Evolutionary conservation across 2,329 filamentous ascomycete species (phyloP), one percentile per base, ranked within the genome.

Genomic region (Fusarium falciforme): DNA sequence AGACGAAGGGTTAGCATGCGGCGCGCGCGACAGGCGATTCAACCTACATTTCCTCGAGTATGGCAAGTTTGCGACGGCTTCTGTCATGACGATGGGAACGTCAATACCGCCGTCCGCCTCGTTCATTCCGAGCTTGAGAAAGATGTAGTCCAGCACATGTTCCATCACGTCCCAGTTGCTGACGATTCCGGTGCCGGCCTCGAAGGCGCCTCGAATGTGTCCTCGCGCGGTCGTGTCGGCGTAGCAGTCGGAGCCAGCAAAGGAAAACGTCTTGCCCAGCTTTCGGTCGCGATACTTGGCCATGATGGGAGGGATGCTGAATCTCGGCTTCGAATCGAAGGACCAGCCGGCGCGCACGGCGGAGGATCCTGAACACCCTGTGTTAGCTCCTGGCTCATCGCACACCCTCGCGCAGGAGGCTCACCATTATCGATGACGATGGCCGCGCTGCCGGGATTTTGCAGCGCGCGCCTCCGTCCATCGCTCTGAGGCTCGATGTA

Each of bases 91-190:
- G 69, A 99, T 90, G 1, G 96, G 95, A 78, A 95, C 87, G 78
- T 96, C 94, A 71, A 99, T 91, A 27, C 89, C 87, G 10, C 94
- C 94, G 58, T 92, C 90, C 5, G 87, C 86, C 17, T 91, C 91
- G 74, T 97, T 94, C 76, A 99, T 89, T 6, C 96, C 96, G 64
- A 99, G 85, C 84, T 98, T 98, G 76, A 98, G 88, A 82, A 99
- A 99, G 47, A 95, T 89, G 82, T 98, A 98, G 84, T 99, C 96
- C 55, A 99, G 85, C 6, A 98, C 88, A 67, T 96, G 95, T 83
- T 99, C 96, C 91, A 98, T 95, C 36, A 95, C 95, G 83, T 99
- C 96, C 95, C 97, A 99, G 81, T 98, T 98, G 82, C 94, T 95
- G 70, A 98, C 91, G 57, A 99, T 93, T 73, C 95, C 96, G 52